Percentiles rank a stretch among this genome's conserved stretches.
These are phyloP conservation scores for Linum trigynum DNA, from an alignment of 345 rosid species.

Conservation along the genomic window DNA sequence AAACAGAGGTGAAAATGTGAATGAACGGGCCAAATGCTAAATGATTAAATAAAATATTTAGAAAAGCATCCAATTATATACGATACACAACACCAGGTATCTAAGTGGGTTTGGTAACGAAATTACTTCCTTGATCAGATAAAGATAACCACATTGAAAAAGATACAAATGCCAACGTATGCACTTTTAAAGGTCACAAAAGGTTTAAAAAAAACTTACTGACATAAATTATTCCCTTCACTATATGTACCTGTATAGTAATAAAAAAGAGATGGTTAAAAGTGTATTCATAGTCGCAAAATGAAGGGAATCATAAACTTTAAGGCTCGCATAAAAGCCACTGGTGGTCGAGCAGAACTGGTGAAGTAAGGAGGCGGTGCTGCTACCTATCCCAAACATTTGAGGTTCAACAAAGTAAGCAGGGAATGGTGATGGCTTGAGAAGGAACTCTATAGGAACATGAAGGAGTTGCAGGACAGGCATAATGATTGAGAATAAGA, in stretches of 20 bases:
- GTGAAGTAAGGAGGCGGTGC: too few species aligned
- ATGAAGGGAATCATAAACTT: not conserved
- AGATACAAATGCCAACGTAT: not conserved
- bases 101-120: not conserved
- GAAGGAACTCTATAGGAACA: too few species aligned
- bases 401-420: too few species aligned
- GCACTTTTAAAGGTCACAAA: conserved; percentile 73
- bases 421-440: too few species aligned
- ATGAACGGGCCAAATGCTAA: not conserved
- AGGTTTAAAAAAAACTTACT: conserved; percentile 73
- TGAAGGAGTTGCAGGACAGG: too few species aligned
- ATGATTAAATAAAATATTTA: not conserved
- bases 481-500: too few species aligned
- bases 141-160: not conserved
- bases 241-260: too few species aligned
- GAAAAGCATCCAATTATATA: too few species aligned
- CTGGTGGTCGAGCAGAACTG: too few species aligned
- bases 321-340: conserved; percentile 37
- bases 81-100: not conserved
- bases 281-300: conserved; percentile 4
- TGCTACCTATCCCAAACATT: too few species aligned
- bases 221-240: conserved; percentile 79
- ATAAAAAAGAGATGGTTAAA: conserved; percentile 13
- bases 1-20: not conserved
- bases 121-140: not conserved